phyloP scores from a whole-genome alignment of 2,329 filamentous ascomycete species.

The Paraphaeosphaeria minitans region DNA sequence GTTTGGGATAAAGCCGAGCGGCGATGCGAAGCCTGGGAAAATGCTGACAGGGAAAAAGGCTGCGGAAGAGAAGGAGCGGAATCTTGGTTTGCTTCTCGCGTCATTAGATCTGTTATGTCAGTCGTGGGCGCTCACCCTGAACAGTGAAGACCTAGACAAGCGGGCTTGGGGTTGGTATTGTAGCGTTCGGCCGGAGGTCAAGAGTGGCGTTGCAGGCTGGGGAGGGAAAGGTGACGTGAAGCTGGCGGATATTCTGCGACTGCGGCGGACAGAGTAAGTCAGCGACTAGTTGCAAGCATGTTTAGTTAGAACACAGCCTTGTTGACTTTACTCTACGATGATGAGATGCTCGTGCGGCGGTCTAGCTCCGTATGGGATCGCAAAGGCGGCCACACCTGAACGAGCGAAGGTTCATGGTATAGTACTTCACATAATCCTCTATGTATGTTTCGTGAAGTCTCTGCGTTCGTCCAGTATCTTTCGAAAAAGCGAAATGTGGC shows the following conservation, averaged over 20 bases:
- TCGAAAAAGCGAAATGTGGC: no score
- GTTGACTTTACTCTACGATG: background rate
- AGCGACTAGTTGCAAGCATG: background rate
- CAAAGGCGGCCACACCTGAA: no score
- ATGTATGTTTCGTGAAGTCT: no score
- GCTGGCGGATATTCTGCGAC: constrained; percentile 63
- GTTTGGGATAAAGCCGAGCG: constrained; percentile 59
- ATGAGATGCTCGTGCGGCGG: background rate
- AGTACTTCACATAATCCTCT: no score
- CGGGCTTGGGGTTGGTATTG: constrained; percentile 85
- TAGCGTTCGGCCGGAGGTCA: constrained; percentile 75
- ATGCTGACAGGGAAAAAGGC: constrained; percentile 16
- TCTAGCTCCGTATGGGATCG: no score
- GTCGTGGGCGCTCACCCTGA: constrained; percentile 73
- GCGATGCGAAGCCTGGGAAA: constrained; percentile 35
- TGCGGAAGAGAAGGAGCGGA: constrained; percentile 61
- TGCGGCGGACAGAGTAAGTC: background rate
- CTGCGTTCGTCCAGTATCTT: no score
- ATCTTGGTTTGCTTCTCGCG: constrained; percentile 71
- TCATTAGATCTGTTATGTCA: constrained; percentile 73
- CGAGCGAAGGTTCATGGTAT: no score
- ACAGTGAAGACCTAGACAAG: constrained; percentile 70
- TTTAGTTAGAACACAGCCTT: background rate
- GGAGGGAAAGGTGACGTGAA: constrained; percentile 76
- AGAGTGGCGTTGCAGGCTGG: constrained; percentile 77